Base-by-base conservation (phyloP, 257 asterid genomes). In the Nicotiana paniculata region DNA sequence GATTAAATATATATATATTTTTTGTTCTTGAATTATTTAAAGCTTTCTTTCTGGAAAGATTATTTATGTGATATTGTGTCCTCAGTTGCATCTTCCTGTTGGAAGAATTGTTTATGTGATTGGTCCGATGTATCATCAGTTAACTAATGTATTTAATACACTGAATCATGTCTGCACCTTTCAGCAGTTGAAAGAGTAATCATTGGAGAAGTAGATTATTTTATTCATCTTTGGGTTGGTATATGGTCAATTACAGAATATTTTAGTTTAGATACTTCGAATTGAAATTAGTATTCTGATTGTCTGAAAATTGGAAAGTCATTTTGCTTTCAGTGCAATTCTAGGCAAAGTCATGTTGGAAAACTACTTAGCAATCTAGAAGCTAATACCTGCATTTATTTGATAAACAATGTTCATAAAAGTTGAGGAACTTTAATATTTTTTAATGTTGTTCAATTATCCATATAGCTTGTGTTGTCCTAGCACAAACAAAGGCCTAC, bases 111-210 rank as follows among this genome's bases (percentile, higher is more conserved):
- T 28, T 28, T 28, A 28, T 28, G 30, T 28, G 30, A 28, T 28
- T 28, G 30, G 1, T 28, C 30, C 1, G 30, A 28, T 28, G 30
- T 28, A 28, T 28, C 30, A 28, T 28, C 30, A 28, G 30, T 28
- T 28, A 28, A 28, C 30, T 28, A 28, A 1, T 28, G 30, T 28
- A 28, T 28, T 28, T 28, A 28, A 28, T 1, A 28, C 30, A 1
- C 30, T 24, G 62, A 21, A 43, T 57, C 24, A 43, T 12, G 48
- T 21, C 59, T 72, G 78, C 78, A 12, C 61, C 24, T 3, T 72
- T 72, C 61, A 72, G 79, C 37, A 46, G 61, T 72, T 72, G 61
- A 72, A 72, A 12, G 79, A 72, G 79, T 72, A 24, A 72, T 16
- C 24, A 46, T 51, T 6, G 15, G n/a, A 48, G 8, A 26, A 74